These are phyloP conservation scores for Conringia planisiliqua DNA, from an alignment of 345 rosid species.

Conservation along the genomic window DNA sequence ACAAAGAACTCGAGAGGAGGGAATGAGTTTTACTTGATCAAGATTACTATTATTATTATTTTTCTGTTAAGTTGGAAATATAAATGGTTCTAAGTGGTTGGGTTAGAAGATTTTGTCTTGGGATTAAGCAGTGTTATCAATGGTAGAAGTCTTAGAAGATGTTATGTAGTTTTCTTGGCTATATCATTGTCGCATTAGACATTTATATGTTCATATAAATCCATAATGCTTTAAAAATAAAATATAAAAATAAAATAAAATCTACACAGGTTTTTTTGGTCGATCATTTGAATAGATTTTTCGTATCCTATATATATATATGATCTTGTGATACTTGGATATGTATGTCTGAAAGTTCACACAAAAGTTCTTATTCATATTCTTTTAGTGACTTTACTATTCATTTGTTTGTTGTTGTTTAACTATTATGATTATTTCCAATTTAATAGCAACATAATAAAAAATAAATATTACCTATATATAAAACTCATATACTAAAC, in stretches of 20 bases:
- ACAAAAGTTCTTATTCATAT: too few relatives aligned
- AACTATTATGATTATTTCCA: too few relatives aligned
- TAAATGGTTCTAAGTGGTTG: neutral
- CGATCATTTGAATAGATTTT: neutral
- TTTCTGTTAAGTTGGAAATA: neutral
- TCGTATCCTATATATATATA: too few relatives aligned
- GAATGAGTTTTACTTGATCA: neutral
- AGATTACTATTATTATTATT: neutral
- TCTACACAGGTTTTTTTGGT: neutral
- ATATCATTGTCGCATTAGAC: neutral
- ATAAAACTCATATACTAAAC: too few relatives aligned
- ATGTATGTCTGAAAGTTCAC: too few relatives aligned
- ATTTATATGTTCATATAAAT: slow-evolving; percentile 1
- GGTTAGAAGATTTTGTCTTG: neutral
- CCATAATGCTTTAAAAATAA: neutral
- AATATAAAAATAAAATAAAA: neutral
- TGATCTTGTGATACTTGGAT: too few relatives aligned
- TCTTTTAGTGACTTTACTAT: too few relatives aligned
- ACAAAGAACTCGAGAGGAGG: neutral
- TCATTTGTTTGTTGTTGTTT: neutral
- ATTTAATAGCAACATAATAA: too few relatives aligned
- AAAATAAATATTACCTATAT: too few relatives aligned
- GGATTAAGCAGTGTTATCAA: neutral
- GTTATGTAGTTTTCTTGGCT: neutral
- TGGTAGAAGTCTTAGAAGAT: neutral